A percentile compares a stretch with the other conserved stretches of the same genome.
These are phyloP conservation scores for Podila verticillata DNA, from an alignment of 192 early-diverging fungal genomes.

Conservation along the genomic window DNA sequence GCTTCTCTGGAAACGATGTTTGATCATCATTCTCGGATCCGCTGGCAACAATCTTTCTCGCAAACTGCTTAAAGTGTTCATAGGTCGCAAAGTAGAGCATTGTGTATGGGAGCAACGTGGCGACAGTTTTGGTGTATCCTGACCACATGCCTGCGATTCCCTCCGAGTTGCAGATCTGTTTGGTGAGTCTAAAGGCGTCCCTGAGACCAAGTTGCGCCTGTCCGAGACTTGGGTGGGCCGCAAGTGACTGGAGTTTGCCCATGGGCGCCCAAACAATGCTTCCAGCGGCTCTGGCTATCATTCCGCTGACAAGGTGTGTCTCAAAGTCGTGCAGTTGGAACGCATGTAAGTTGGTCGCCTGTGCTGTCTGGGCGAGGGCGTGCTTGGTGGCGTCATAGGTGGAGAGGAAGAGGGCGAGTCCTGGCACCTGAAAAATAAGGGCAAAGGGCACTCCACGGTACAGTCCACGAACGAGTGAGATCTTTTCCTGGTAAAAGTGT, in stretches of 20 bases:
- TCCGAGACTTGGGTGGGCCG: slow-evolving; percentile 12
- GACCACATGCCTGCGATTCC: slow-evolving; percentile 27
- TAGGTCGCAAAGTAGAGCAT: slow-evolving; percentile 46
- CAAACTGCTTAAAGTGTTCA: slow-evolving; percentile 33
- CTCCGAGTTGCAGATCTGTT: slow-evolving; percentile 20
- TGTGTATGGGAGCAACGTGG: slow-evolving; percentile 27
- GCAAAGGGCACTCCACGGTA: slow-evolving; percentile 32
- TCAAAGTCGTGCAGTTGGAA: slow-evolving; percentile 22
- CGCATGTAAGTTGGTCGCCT: background rate
- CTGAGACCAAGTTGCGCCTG: slow-evolving; percentile 20
- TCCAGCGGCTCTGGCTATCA: slow-evolving; percentile 30
- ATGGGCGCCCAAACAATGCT: slow-evolving; percentile 38
- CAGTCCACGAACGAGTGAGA: slow-evolving; percentile 18
- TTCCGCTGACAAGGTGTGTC: slow-evolving; percentile 29
- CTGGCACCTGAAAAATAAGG: slow-evolving; percentile 33
- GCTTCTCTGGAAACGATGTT: background rate
- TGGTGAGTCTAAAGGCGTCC: slow-evolving; percentile 10
- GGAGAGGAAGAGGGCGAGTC: slow-evolving; percentile 33
- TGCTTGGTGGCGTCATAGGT: slow-evolving; percentile 37
- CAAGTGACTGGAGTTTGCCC: slow-evolving; percentile 32
- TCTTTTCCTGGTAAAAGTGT: slow-evolving; percentile 2
- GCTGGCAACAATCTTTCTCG: slow-evolving; percentile 8
- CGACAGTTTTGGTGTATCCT: slow-evolving; percentile 18
- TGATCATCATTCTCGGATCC: background rate
- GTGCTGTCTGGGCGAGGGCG: slow-evolving; percentile 3